A percentile compares a stretch with the other conserved stretches of the same genome.
Conservation (phyloP, 2,329 filamentous ascomycete species). For the Monilinia fructigena region DNA sequence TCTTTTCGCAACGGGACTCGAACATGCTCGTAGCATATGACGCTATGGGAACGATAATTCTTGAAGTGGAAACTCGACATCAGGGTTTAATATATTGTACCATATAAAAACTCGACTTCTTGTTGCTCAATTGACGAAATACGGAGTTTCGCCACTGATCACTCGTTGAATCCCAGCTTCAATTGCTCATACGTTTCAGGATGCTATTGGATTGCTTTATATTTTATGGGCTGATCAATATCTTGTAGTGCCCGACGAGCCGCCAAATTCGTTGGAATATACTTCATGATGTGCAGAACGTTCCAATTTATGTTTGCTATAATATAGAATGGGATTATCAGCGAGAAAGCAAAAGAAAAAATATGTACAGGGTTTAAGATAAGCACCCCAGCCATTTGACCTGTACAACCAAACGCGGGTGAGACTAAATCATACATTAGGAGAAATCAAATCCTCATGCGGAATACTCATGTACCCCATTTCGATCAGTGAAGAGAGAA, state of each 20-base stretch:
- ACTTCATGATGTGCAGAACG: constrained; percentile 3
- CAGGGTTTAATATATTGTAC: neutral
- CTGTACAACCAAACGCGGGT: constrained; percentile 17
- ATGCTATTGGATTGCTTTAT: neutral
- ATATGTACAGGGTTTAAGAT: constrained; percentile 17
- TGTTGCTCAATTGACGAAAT: no score
- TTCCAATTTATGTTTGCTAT: constrained; percentile 11
- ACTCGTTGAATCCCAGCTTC: neutral
- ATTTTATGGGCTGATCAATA: neutral
- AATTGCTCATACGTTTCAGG: neutral
- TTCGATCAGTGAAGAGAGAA: neutral
- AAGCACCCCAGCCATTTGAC: constrained; percentile 14
- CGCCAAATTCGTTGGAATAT: constrained; percentile 2
- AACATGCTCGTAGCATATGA: constrained; percentile 35
- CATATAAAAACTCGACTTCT: neutral
- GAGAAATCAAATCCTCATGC: constrained; percentile 3
- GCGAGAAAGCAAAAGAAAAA: constrained; percentile 16
- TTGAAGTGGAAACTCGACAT: constrained; percentile 30
- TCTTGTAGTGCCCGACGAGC: neutral
- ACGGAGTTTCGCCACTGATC: neutral
- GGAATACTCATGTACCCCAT: neutral
- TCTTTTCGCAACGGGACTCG: constrained; percentile 37
- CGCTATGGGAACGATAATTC: constrained; percentile 32
- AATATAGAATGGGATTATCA: constrained; percentile 8
- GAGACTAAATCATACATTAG: constrained; percentile 15